Evolutionary conservation across 805 yeast genomes (phyloP).

Genomic region (Wickerhamiella siamensis): DNA sequence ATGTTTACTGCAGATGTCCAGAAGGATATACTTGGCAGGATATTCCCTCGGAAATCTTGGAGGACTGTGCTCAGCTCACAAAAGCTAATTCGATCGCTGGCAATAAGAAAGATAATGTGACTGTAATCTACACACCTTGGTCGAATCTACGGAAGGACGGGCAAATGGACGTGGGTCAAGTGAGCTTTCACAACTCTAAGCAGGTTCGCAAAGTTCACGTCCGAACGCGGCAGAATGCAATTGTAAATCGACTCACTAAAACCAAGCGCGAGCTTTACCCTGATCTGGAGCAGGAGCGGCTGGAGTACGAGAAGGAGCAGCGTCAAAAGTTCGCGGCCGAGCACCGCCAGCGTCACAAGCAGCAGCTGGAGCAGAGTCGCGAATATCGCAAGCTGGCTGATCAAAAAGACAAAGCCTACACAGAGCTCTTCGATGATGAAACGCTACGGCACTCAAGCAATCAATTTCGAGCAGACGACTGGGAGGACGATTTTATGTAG

Average conservation of each 20-base stretch:
- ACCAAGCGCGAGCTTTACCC: constrained; percentile 44
- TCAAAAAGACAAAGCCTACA: constrained; percentile 31
- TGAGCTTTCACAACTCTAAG: constrained; percentile 49
- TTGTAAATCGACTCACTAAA: constrained; percentile 48
- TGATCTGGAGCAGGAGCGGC: constrained; percentile 31
- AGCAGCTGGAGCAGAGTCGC: constrained; percentile 26
- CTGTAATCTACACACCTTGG: constrained; percentile 63
- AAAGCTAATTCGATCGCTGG: constrained; percentile 60
- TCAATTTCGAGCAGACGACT: constrained; percentile 36
- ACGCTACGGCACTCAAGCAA: constrained; percentile 32
- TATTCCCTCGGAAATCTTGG: constrained; percentile 39
- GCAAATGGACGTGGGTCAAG: constrained; percentile 68
- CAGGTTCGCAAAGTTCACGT: constrained; percentile 40
- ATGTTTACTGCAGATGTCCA: constrained; percentile 48
- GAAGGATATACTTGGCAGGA: constrained; percentile 33
- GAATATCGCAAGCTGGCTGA: constrained; percentile 20
- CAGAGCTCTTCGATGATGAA: constrained; percentile 36
- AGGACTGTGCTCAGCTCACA: constrained; percentile 56
- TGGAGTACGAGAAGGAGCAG: constrained; percentile 29
- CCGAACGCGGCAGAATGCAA: constrained; percentile 40
- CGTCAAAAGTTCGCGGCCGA: constrained; percentile 19
- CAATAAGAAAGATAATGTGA: constrained; percentile 50
- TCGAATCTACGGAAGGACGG: constrained; percentile 50
- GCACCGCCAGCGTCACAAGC: constrained; percentile 28
- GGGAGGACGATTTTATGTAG: constrained; percentile 45